Conservation (phyloP, 495 filamentous ascomycete species). For the Apiosordaria backusii region DNA sequence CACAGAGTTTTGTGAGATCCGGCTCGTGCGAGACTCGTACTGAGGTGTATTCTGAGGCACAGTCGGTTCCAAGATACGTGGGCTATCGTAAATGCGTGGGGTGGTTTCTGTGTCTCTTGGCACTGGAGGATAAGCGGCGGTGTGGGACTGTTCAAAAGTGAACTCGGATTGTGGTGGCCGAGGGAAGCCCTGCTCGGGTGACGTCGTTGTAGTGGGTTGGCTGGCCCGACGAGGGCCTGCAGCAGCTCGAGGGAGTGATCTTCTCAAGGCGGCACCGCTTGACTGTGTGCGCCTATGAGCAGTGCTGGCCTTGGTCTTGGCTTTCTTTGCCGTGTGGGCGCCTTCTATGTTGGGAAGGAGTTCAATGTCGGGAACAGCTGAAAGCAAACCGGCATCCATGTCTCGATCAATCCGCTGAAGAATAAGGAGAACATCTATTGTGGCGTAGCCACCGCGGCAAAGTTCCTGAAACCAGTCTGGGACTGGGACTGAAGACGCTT, state of each 20-base stretch:
- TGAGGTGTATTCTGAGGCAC: neutral
- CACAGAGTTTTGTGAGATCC: neutral
- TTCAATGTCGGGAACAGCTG: slow-evolving; percentile 62
- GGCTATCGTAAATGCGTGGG: neutral
- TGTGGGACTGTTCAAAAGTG: neutral
- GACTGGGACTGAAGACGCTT: slow-evolving; percentile 31
- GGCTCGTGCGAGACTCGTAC: neutral
- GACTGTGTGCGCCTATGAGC: slow-evolving; percentile 43
- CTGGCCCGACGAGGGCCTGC: neutral
- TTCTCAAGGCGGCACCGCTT: neutral
- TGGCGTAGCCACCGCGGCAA: slow-evolving; percentile 36
- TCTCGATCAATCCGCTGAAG: slow-evolving; percentile 34
- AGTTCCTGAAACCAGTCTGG: slow-evolving; percentile 41
- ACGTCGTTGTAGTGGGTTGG: neutral
- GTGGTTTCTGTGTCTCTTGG: neutral
- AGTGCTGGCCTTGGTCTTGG: slow-evolving; percentile 18
- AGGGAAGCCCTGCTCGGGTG: neutral
- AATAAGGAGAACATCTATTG: slow-evolving; percentile 37
- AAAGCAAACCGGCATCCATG: slow-evolving; percentile 26
- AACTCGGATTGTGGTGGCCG: neutral
- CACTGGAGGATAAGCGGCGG: neutral
- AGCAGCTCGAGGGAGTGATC: neutral
- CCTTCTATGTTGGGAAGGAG: slow-evolving; percentile 56
- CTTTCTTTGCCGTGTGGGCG: slow-evolving; percentile 7
- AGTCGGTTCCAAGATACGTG: neutral